Conservation (phyloP, 371 early-diverging fungal genomes). For the Mucor irregularis region DNA sequence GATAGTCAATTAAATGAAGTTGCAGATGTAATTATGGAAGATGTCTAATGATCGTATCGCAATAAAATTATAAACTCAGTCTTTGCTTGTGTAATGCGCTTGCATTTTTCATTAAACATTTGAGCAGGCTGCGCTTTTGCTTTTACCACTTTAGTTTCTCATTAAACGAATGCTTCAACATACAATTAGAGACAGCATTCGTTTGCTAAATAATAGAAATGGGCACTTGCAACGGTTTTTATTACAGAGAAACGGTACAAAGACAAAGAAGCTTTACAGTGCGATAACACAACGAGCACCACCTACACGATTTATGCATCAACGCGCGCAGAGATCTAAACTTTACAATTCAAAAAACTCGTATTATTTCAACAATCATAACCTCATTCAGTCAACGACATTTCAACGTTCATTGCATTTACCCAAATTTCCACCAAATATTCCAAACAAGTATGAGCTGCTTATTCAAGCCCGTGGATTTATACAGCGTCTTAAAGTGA, state of each 20-base stretch:
- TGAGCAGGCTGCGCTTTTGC: not conserved
- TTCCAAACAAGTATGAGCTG: conserved; percentile 22
- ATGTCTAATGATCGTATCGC: conserved; percentile 3
- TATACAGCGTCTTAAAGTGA: conserved; percentile 52
- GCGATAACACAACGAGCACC: too few relatives aligned
- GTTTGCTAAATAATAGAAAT: not conserved
- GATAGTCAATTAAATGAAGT: conserved; percentile 42
- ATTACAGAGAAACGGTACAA: too few relatives aligned
- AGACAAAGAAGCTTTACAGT: too few relatives aligned
- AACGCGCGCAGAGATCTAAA: too few relatives aligned
- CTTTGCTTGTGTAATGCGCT: too few relatives aligned
- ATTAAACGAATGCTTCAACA: not conserved
- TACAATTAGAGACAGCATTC: not conserved
- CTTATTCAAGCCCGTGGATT: conserved; percentile 46
- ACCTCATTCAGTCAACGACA: too few relatives aligned
- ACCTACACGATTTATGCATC: not conserved
- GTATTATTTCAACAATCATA: too few relatives aligned
- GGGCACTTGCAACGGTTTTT: too few relatives aligned
- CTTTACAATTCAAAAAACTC: too few relatives aligned
- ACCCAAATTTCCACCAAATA: not conserved
- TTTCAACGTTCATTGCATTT: not conserved
- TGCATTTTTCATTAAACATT: too few relatives aligned
- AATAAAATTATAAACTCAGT: too few relatives aligned
- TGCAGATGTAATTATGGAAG: conserved; percentile 44
- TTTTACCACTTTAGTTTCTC: not conserved